Evolutionary conservation across 2,329 filamentous ascomycete species (phyloP).

Genomic region (Neofusicoccum parvum): DNA sequence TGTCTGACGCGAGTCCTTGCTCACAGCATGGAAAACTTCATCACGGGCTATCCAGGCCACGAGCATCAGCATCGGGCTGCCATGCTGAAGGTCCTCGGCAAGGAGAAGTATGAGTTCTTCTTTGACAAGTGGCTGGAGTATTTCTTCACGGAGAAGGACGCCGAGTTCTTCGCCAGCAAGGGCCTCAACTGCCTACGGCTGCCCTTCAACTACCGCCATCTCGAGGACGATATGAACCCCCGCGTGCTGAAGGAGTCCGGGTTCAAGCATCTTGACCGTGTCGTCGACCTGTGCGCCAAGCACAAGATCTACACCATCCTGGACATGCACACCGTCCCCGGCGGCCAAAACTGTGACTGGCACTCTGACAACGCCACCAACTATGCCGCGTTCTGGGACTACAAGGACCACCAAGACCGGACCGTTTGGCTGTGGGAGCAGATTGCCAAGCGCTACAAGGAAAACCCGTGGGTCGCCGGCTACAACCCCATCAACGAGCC

Average conservation of each 20-base stretch:
- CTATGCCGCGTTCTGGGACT: conserved; percentile 54
- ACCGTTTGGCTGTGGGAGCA: conserved; percentile 54
- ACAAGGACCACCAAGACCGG: conserved; percentile 54
- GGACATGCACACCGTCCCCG: conserved; percentile 31
- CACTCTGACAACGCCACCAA: conserved; percentile 33
- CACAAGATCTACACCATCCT: conserved; percentile 55
- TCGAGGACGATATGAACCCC: conserved; percentile 57
- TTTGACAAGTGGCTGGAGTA: conserved; percentile 58
- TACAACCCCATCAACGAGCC: conserved; percentile 57
- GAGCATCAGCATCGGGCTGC: conserved; percentile 59
- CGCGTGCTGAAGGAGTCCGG: conserved; percentile 51
- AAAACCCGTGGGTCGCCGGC: conserved; percentile 48
- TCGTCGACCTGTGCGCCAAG: conserved; percentile 52
- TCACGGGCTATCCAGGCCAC: conserved; percentile 63
- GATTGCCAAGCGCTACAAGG: conserved; percentile 46
- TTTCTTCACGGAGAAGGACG: conserved; percentile 62
- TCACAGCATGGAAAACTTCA: conserved; percentile 62
- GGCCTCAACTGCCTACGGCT: conserved; percentile 62
- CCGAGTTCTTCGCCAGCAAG: conserved; percentile 58
- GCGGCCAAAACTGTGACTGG: conserved; percentile 8
- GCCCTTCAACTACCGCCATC: conserved; percentile 64
- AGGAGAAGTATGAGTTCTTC: conserved; percentile 60
- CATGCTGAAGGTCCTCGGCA: conserved; percentile 56
- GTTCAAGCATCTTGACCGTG: conserved; percentile 53
- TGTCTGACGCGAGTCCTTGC: background rate